Conservation (phyloP, 371 early-diverging fungal genomes). For the Neoconidiobolus thromboides region DNA sequence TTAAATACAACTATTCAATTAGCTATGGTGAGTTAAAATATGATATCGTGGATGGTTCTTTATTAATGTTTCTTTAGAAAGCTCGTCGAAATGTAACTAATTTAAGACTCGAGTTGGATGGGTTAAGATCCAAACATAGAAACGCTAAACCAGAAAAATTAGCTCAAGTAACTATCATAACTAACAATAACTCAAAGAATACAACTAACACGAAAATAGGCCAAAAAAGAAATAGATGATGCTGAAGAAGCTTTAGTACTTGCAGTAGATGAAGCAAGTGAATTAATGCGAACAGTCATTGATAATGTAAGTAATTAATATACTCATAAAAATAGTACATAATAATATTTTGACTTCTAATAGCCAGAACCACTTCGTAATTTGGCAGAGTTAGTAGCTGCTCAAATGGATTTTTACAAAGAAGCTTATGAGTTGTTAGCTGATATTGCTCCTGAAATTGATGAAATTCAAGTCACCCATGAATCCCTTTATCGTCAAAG, state of each 20-base stretch:
- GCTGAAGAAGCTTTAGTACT: conserved; percentile 86
- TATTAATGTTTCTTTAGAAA: conserved; percentile 19
- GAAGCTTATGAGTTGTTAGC: conserved; percentile 53
- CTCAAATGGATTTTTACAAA: conserved; percentile 70
- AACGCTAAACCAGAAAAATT: conserved; percentile 37
- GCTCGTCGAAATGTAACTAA: conserved; percentile 62
- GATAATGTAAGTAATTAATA: conserved; percentile 34
- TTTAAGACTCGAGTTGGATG: conserved; percentile 63
- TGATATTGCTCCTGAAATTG: conserved; percentile 73
- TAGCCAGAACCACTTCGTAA: conserved; percentile 69
- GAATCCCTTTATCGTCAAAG: conserved; percentile 49
- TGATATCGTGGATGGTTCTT: background rate
- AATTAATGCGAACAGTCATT: conserved; percentile 73
- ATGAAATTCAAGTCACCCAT: conserved; percentile 78
- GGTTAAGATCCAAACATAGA: conserved; percentile 56
- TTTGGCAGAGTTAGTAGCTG: conserved; percentile 65
- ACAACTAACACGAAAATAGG: background rate
- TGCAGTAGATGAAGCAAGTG: conserved; percentile 77
- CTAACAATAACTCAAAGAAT: background rate
- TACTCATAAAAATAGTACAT: background rate
- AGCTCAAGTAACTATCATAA: conserved; percentile 18
- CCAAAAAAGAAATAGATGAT: conserved; percentile 55
- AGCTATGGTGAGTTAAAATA: conserved; percentile 27
- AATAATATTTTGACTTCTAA: background rate
- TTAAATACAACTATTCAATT: conserved; percentile 51